Base-by-base conservation (phyloP, 2,329 filamentous ascomycete species). In the Cordyceps militaris region DNA sequence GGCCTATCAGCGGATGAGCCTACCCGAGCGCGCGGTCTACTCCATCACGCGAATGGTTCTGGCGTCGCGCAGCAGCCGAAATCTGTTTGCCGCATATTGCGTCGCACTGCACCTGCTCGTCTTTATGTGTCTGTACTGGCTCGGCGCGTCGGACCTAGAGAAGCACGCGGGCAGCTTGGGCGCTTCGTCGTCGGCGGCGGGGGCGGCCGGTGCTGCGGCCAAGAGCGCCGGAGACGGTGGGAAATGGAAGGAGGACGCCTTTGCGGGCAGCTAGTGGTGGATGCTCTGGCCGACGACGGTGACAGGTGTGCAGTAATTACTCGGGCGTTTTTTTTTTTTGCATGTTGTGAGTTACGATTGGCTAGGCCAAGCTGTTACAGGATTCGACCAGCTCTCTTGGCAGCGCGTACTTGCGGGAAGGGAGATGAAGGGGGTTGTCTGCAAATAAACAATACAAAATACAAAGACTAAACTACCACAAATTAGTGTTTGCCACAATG, bases 61-160 rank as follows among this genome's bases (percentile, higher is more conserved):
- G 61, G 90, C 92, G 53, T 96, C 91, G 48, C 80, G 94, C 61
- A 89, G 88, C 28, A 97, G 91, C 74, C 83, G 95, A 62, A 99
- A 97, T 70, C 71, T 99, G 59, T 99, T 99, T 73, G 94, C 92
- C 0, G 85, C 83, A 11, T 99, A 99, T 72, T 95, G 93, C 71
- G 76, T 97, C 36, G 90, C 86, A 34, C 78, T 99, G 63, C 94
- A 99, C 75, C 67, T 97, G 46, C 74, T 99, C 49, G 86, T 97
- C 2, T 94, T 99, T 67, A 78, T 87, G 64, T 88, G 91, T 71
- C 76, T 97, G 61, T 97, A 93, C 73, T 92, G 86, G 83, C 84
- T 91, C 67, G 89, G 89, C 59, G 82, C 83, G 3, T 76, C 78
- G 30, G 84, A 90, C 65, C 79, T 84, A 34, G 85, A 86, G 67